A percentile compares a stretch with the other conserved stretches of the same genome.
These are phyloP conservation scores for Sporothrix protearum DNA, from an alignment of 2,329 filamentous ascomycete species.

Conservation along the genomic window DNA sequence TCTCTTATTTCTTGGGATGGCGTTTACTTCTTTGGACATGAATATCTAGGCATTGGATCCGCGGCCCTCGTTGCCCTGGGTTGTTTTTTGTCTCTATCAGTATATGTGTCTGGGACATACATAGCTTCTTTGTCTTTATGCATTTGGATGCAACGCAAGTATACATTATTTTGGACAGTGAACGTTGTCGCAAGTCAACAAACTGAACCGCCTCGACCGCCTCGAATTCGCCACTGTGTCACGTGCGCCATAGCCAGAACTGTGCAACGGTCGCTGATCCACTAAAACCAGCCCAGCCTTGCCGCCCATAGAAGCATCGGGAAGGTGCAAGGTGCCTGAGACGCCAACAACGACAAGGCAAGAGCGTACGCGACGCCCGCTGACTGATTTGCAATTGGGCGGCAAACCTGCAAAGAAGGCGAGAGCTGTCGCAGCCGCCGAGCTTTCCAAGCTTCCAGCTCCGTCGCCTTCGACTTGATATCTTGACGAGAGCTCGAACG, in stretches of 20 bases:
- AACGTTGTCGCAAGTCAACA: background rate
- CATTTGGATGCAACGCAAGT: background rate
- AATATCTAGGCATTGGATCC: slow-evolving; percentile 6
- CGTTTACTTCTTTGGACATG: background rate
- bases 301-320: slow-evolving; percentile 12
- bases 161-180: background rate
- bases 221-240: background rate
- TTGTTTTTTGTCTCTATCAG: background rate
- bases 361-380: slow-evolving; percentile 10
- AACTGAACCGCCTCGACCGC: background rate
- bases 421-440: background rate
- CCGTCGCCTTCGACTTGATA: background rate
- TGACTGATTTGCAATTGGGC: slow-evolving; percentile 17
- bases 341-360: background rate
- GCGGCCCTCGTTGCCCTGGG: background rate
- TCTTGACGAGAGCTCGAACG: background rate
- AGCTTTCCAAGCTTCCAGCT: slow-evolving; percentile 6
- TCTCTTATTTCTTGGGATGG: background rate
- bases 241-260: slow-evolving; percentile 9
- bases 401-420: background rate
- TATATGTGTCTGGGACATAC: slow-evolving; percentile 8
- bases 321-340: background rate
- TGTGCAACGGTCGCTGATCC: background rate
- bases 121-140: background rate
- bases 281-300: background rate